A percentile compares a stretch with the other conserved stretches of the same genome.
Evolutionary conservation across 148 eudicot species (phyloP).

Genomic region (Cornus controversa): DNA sequence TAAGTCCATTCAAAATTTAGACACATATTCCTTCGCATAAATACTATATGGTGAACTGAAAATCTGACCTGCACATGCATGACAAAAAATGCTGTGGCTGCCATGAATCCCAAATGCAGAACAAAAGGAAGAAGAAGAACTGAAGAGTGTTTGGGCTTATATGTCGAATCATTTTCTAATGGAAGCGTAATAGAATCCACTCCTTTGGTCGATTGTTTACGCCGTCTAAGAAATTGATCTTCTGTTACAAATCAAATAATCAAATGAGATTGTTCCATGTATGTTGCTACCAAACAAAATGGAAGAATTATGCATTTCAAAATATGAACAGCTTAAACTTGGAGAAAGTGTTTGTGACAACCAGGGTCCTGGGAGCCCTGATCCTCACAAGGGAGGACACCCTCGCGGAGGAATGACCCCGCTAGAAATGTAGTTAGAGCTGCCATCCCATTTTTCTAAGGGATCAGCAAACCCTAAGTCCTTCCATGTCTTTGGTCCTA

Average conservation of each 20-base stretch:
- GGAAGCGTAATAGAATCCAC: slow-evolving; percentile 18
- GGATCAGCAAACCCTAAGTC: no score
- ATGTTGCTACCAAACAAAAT: background rate
- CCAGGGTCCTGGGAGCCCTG: no score
- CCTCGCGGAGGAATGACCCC: no score
- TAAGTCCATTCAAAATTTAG: no score
- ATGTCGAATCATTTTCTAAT: slow-evolving; percentile 25
- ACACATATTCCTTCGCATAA: background rate
- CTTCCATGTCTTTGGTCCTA: no score
- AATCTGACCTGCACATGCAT: slow-evolving; percentile 89
- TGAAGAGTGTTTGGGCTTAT: slow-evolving; percentile 34
- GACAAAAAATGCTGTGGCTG: slow-evolving; percentile 74
- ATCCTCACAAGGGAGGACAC: no score
- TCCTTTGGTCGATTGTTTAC: slow-evolving; percentile 31
- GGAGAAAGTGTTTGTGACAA: no score
- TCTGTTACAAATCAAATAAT: slow-evolving; percentile 33
- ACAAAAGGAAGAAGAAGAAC: slow-evolving; percentile 60
- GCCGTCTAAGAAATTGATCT: slow-evolving; percentile 43
- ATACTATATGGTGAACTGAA: background rate
- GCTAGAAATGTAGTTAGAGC: no score
- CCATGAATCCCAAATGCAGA: slow-evolving; percentile 83
- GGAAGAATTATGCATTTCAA: background rate
- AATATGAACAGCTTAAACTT: background rate
- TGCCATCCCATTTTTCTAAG: no score
- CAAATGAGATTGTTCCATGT: slow-evolving; percentile 4